A percentile compares a stretch with the other conserved stretches of the same genome.
Conservation (phyloP, 2,329 filamentous ascomycete genomes). For the Diaporthe eres region DNA sequence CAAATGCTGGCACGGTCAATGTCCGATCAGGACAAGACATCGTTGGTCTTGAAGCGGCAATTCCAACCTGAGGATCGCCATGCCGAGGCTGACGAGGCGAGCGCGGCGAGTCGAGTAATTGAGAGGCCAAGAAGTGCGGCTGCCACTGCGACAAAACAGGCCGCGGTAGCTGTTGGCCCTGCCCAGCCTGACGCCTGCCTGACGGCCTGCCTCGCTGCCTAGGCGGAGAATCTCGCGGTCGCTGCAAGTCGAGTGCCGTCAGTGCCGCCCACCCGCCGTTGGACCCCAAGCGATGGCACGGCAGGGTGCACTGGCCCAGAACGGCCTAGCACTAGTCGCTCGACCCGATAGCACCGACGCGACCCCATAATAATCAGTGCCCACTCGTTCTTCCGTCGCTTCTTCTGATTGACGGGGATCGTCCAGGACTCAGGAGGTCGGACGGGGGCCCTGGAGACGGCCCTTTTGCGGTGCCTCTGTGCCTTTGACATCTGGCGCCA, state of each 20-base stretch:
- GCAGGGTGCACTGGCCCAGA: slow-evolving; percentile 15
- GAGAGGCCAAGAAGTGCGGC: slow-evolving; percentile 22
- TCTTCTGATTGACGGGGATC: slow-evolving; percentile 35
- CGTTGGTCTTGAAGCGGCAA: slow-evolving; percentile 26
- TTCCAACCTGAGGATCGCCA: slow-evolving; percentile 32
- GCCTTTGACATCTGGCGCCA: neutral
- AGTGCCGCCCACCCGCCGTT: slow-evolving; percentile 19
- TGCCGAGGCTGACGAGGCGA: slow-evolving; percentile 17
- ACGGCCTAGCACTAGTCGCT: slow-evolving; percentile 30
- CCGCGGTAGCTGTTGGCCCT: slow-evolving; percentile 1
- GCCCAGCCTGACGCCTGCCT: neutral
- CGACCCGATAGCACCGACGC: slow-evolving; percentile 37
- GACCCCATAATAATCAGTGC: slow-evolving; percentile 15
- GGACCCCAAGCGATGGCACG: slow-evolving; percentile 30
- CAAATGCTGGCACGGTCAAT: slow-evolving; percentile 36
- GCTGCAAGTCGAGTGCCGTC: slow-evolving; percentile 34
- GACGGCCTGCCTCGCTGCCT: neutral
- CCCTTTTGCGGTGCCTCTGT: slow-evolving; percentile 36
- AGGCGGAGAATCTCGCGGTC: slow-evolving; percentile 26
- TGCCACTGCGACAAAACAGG: neutral
- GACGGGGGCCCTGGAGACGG: slow-evolving; percentile 36
- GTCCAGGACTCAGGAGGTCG: slow-evolving; percentile 23
- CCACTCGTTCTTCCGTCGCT: slow-evolving; percentile 30
- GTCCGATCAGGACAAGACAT: slow-evolving; percentile 31
- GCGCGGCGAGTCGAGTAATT: slow-evolving; percentile 30